A percentile compares a stretch with the other conserved stretches of the same genome.
These are phyloP conservation scores for Tagetes patula DNA, from an alignment of 129 eudicot genomes.

Conservation along the genomic window DNA sequence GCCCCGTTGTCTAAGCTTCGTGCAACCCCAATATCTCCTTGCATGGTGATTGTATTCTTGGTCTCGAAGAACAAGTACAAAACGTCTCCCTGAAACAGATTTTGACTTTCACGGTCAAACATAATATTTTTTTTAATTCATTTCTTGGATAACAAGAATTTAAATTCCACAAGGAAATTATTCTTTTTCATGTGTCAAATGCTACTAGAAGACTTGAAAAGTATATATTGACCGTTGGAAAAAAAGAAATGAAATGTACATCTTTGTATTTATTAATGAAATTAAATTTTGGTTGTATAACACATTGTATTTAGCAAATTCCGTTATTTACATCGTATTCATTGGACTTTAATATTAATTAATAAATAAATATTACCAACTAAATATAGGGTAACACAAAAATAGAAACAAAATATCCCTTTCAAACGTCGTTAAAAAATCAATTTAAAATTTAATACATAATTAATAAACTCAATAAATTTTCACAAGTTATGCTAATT, in stretches of 20 bases:
- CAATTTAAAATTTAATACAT: too few species aligned
- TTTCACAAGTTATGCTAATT: not conserved
- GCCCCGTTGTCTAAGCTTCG: slow-evolving; percentile 78
- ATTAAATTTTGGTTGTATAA: not conserved
- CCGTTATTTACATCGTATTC: not conserved
- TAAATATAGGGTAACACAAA: not conserved
- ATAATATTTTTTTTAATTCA: not conserved
- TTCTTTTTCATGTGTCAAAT: not conserved
- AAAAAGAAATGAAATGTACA: not conserved
- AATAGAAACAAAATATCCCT: too few species aligned
- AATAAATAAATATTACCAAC: not conserved
- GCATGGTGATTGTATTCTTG: slow-evolving; percentile 78
- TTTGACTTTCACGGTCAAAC: slow-evolving; percentile 23
- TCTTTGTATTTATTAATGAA: not conserved
- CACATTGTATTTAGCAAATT: not conserved
- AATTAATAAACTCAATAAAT: too few species aligned
- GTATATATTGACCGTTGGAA: not conserved
- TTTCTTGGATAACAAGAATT: not conserved
- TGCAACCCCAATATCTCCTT: slow-evolving; percentile 95
- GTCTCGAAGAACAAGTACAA: slow-evolving; percentile 81
- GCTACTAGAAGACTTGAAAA: not conserved
- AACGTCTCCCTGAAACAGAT: slow-evolving; percentile 58
- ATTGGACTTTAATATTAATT: not conserved
- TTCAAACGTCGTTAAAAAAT: too few species aligned
- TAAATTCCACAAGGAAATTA: not conserved